These are phyloP conservation scores for Candida sp. DNA, from an alignment of 1,139 yeast genomes.

Conservation along the genomic window DNA sequence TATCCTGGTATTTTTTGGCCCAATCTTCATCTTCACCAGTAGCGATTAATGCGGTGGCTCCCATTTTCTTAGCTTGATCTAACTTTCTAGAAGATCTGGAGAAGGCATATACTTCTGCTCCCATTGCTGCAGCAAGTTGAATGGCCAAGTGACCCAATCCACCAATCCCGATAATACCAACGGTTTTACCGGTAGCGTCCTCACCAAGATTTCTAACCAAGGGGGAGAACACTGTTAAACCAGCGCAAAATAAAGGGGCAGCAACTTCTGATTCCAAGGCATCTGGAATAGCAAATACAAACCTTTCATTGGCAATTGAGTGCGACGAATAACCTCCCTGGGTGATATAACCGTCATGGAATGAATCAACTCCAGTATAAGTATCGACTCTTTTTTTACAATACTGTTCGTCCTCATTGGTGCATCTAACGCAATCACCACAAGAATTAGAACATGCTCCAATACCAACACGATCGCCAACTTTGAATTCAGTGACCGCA, in stretches of 20 bases:
- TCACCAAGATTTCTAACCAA: slow-evolving; percentile 29
- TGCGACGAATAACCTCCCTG: slow-evolving; percentile 56
- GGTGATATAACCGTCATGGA: slow-evolving; percentile 42
- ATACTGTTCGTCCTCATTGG: slow-evolving; percentile 41
- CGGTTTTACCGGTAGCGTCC: slow-evolving; percentile 22
- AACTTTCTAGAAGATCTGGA: slow-evolving; percentile 30
- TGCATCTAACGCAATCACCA: slow-evolving; percentile 42
- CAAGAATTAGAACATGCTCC: slow-evolving; percentile 51
- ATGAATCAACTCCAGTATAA: slow-evolving; percentile 27
- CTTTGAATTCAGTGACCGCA: slow-evolving; percentile 24
- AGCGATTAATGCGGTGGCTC: slow-evolving; percentile 33
- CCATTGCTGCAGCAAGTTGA: slow-evolving; percentile 35
- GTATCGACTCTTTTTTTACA: slow-evolving; percentile 41
- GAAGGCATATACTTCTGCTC: slow-evolving; percentile 35
- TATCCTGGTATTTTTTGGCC: slow-evolving; percentile 20
- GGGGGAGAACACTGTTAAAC: slow-evolving; percentile 60
- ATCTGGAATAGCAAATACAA: slow-evolving; percentile 55
- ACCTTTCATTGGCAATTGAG: slow-evolving; percentile 49
- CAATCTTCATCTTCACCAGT: slow-evolving; percentile 28
- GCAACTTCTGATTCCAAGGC: slow-evolving; percentile 39
- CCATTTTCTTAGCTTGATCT: slow-evolving; percentile 29
- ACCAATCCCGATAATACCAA: slow-evolving; percentile 44
- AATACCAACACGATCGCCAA: slow-evolving; percentile 48
- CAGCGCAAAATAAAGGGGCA: slow-evolving; percentile 67
- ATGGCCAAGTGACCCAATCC: slow-evolving; percentile 39